Percentiles rank a stretch among this genome's conserved stretches.
These are phyloP conservation scores for Citrus maxima DNA, from an alignment of 345 rosid species.

Conservation along the genomic window DNA sequence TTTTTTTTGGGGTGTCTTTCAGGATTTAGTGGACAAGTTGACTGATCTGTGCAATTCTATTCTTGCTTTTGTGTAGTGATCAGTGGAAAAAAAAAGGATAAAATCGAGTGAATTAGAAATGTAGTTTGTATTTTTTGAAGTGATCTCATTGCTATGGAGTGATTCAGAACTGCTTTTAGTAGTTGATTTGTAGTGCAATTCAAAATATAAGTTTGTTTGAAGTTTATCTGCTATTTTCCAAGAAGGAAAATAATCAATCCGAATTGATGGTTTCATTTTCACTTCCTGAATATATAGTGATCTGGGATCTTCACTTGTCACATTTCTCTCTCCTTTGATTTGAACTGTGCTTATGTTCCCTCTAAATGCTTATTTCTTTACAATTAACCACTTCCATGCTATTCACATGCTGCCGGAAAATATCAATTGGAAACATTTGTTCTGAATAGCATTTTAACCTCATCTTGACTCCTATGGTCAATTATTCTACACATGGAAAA, in stretches of 20 bases:
- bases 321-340: neutral
- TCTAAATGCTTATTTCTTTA: neutral
- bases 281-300: neutral
- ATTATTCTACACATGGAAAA: neutral
- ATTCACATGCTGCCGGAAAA: neutral
- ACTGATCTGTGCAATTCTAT: neutral
- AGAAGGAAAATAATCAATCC: neutral
- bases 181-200: neutral
- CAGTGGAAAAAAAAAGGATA: neutral
- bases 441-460: neutral
- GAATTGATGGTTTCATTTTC: neutral
- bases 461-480: neutral
- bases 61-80: neutral
- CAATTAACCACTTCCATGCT: neutral
- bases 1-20: neutral
- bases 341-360: neutral
- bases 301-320: neutral
- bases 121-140: neutral
- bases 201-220: neutral
- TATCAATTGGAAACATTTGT: neutral
- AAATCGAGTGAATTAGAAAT: neutral
- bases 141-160: neutral
- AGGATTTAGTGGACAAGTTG: neutral
- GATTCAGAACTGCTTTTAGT: neutral
- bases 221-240: neutral